Evolutionary conservation across 768 basidiomycete genomes (phyloP), one percentile per base, ranked within the genome.

Genomic region (Scleroderma citrinum): DNA sequence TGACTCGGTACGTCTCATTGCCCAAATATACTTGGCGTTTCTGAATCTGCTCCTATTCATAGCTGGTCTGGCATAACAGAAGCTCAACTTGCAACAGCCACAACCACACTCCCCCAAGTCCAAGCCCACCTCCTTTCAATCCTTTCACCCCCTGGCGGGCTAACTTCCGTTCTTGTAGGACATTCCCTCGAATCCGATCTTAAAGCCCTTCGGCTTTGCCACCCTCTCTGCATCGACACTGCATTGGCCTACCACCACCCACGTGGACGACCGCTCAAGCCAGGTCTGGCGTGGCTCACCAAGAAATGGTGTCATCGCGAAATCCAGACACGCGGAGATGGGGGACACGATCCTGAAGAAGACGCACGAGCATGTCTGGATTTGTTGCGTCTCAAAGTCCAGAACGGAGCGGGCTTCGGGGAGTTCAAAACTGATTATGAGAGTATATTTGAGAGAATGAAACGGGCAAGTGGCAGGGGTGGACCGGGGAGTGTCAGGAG

Each of bases 151-250:
- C 61, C 69, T 52, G 52, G 65, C 2, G 48, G 69, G 50, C 81
- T 70, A 0, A 85, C 80, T 0, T 82, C 87, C 14, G 86, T 96
- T 59, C 83, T 99, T 19, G 71, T 97, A 14, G 95, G 95, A 0
- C 95, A 99, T 64, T 97, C 93, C 5, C 82, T 98, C 44, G 94
- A 97, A 71, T 93, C 89, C 14, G 95, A 99, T 61, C 77, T 99
- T 29, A 81, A 80, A 56, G 91, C 92, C 0, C 79, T 99, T 52
- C 90, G 88, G 56, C 77, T 95, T 31, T 80, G 82, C 55, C 93
- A 97, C 59, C 82, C 92, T 0, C 71, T 78, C 44, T 92, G 92
- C 61, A 88, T 97, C 59, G 95, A 99, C 62, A 97, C 95, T 2
- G 88, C 92, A 0, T 61, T 99, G 5, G 64, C 86, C 10, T 99